These are phyloP conservation scores for Phytophthora megakarya DNA, from an alignment of 352 stramenopile species.

Conservation along the genomic window DNA sequence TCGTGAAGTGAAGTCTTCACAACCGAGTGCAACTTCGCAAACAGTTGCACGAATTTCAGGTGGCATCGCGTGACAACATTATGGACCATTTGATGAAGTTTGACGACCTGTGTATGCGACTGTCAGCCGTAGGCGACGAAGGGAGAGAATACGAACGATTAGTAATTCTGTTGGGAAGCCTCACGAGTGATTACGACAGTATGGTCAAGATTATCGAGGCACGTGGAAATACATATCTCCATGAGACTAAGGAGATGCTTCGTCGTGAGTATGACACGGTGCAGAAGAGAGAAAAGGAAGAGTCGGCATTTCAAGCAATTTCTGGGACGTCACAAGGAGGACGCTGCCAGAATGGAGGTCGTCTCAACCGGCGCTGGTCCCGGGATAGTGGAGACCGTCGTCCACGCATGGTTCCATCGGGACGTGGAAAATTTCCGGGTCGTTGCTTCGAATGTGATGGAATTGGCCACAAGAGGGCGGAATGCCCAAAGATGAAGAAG, in stretches of 20 bases:
- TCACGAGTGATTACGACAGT: conserved; percentile 14
- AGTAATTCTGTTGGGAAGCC: conserved; percentile 15
- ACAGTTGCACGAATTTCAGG: background rate
- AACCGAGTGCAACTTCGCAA: conserved; percentile 21
- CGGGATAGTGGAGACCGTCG: too few relatives aligned
- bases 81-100: conserved; percentile 23
- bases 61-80: background rate
- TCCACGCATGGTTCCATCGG: too few relatives aligned
- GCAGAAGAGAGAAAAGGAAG: conserved; percentile 7
- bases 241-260: conserved; percentile 30
- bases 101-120: conserved; percentile 19
- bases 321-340: too few relatives aligned
- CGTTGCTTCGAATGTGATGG: conserved; percentile 1
- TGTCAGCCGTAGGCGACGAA: conserved; percentile 1
- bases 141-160: conserved; percentile 5
- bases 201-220: conserved; percentile 30
- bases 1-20: conserved; percentile 20
- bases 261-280: conserved; percentile 17
- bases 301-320: conserved; percentile 9
- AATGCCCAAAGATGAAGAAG: background rate
- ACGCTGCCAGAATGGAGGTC: too few relatives aligned
- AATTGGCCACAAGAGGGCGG: background rate
- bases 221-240: conserved; percentile 1
- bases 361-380: too few relatives aligned
- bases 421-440: background rate